phyloP scores from a whole-genome alignment of 2,329 filamentous ascomycete genomes.

The Fusarium secorum region DNA sequence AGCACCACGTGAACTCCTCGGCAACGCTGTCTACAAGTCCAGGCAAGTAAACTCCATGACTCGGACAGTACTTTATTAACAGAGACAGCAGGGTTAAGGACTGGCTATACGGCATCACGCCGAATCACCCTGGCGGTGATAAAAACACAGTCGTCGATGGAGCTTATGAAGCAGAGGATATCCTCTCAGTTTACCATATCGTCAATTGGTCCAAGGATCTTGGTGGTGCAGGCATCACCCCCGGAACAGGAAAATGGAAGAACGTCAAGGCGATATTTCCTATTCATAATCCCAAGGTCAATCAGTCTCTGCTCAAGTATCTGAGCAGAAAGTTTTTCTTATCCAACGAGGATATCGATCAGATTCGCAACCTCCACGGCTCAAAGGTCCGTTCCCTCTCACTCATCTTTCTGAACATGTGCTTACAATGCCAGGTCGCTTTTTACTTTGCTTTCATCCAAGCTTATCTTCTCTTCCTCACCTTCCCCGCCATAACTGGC shows the following conservation, averaged over 20 bases:
- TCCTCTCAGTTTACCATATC: slow-evolving; percentile 75
- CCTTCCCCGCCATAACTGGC: slow-evolving; percentile 74
- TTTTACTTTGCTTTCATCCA: slow-evolving; percentile 88
- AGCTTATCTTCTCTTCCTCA: slow-evolving; percentile 74
- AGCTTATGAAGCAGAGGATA: slow-evolving; percentile 68
- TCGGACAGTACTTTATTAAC: not conserved
- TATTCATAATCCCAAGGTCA: slow-evolving; percentile 65
- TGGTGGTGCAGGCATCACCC: slow-evolving; percentile 70
- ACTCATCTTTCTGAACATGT: accelerated
- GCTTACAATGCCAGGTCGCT: slow-evolving; percentile 59
- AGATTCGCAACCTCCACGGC: slow-evolving; percentile 68
- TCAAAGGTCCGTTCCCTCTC: slow-evolving; percentile 54
- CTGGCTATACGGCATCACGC: slow-evolving; percentile 75
- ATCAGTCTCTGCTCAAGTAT: slow-evolving; percentile 64
- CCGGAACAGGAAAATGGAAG: slow-evolving; percentile 65
- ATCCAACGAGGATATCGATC: slow-evolving; percentile 61
- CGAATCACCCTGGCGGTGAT: slow-evolving; percentile 66
- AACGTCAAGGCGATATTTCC: slow-evolving; percentile 69
- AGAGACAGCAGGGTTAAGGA: slow-evolving; percentile 67
- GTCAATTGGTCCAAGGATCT: slow-evolving; percentile 64
- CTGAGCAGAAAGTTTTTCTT: slow-evolving; percentile 63
- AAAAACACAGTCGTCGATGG: slow-evolving; percentile 61
- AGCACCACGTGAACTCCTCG: slow-evolving; percentile 68
- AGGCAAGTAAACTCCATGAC: slow-evolving; percentile 52
- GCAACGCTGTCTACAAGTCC: slow-evolving; percentile 72